These are phyloP conservation scores for Coniochaeta sp. DNA, from an alignment of 2,329 filamentous ascomycete species.

Conservation along the genomic window DNA sequence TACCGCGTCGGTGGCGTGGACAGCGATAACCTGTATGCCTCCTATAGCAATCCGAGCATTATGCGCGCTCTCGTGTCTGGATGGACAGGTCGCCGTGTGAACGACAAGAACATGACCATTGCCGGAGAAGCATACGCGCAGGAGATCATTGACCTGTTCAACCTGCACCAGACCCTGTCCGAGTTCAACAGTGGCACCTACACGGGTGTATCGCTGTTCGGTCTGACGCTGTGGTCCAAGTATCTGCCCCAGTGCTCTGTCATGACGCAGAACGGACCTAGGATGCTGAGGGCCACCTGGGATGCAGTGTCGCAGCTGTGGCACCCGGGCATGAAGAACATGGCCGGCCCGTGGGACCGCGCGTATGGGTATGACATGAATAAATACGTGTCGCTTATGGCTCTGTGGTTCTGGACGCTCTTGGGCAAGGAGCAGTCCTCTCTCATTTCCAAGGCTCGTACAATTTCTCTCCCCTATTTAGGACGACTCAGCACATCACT, in stretches of 20 bases:
- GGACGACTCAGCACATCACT: background rate
- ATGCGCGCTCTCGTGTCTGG: too few relatives aligned
- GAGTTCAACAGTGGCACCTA: constrained; percentile 59
- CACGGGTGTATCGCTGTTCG: constrained; percentile 52
- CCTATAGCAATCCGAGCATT: too few relatives aligned
- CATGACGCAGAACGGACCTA: too few relatives aligned
- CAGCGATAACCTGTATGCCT: too few relatives aligned
- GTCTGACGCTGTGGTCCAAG: constrained; percentile 50
- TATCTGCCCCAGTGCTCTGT: constrained; percentile 35
- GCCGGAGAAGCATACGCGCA: constrained; percentile 46
- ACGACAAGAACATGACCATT: too few relatives aligned
- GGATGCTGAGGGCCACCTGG: constrained; percentile 19
- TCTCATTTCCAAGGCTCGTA: constrained; percentile 19
- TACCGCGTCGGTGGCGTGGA: too few relatives aligned
- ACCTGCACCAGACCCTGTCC: constrained; percentile 46
- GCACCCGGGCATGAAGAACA: constrained; percentile 50
- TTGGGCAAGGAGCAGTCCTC: constrained; percentile 38
- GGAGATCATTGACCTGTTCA: constrained; percentile 49
- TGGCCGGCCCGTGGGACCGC: constrained; percentile 58
- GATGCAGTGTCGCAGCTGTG: constrained; percentile 42
- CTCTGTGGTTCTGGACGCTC: constrained; percentile 50
- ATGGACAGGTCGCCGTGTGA: too few relatives aligned
- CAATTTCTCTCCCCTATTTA: background rate
- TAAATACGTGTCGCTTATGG: constrained; percentile 49
- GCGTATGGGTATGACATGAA: constrained; percentile 59